Evolutionary conservation across 768 basidiomycete genomes (phyloP), one percentile per base, ranked within the genome.

Genomic region (Agrocybe praecox): DNA sequence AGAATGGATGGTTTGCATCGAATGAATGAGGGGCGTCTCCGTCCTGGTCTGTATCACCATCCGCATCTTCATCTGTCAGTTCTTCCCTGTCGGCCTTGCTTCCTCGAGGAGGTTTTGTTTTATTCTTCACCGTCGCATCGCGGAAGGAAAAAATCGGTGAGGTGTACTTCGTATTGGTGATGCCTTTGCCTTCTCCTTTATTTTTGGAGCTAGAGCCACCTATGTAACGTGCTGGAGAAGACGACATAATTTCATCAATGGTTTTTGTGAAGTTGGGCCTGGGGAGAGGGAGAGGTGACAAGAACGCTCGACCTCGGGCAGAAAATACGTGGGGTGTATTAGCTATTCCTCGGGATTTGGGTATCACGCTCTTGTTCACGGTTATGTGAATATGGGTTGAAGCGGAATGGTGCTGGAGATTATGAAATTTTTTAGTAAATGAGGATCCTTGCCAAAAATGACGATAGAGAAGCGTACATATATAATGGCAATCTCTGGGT

Each of bases 271-370:
- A 68, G 11, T 62, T 42, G 1, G 63, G 66, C 1, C 62, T 59
- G 0, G 67, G 68, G 0, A 67, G 56, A 15, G 66, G 65, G 10
- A 63, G 54, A 8, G 70, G 69, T 8, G 70, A 63, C 12, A 82
- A 69, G 46, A 70, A 69, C 18, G 77, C 74, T 24, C 74, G 70
- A 21, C 83, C 84, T 19, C 72, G 71, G 1, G 85, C 86, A 7
- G 63, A 61, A 67, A 91, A 89, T 10, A 89, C 73, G 57, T 79
- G 78, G 0, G 89, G 89, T 23, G 75, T 75, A 64, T 89, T 89
- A 3, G 87, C 82, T 2, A 68, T 69, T 4, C 88, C 88, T 58
- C 79, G 80, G 10, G 87, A 81, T 1, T 73, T 68, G 11, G 79
- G 79, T 14, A 89, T 68, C n/a, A 72, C 71, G 2, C 76, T 22